Base-by-base conservation (phyloP, 805 yeast species). In the Cyberlindnera veronae region DNA sequence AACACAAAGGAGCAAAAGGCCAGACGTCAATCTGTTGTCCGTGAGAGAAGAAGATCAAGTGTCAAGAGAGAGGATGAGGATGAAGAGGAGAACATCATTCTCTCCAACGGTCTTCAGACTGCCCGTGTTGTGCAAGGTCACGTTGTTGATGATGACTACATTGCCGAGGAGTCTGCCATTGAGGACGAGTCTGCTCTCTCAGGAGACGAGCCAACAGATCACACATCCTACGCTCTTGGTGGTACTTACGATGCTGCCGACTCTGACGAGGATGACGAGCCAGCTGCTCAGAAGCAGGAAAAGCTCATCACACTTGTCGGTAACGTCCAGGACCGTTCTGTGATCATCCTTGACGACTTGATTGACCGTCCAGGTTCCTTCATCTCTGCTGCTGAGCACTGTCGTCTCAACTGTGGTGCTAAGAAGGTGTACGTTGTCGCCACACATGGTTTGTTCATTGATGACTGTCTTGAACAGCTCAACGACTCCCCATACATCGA, bases 351-450 rank as follows among this genome's bases (percentile, higher is more conserved):
- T 44, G 99, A 93, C 66, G 99, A 93, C 62, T 87, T 93, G 95
- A 84, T 93, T 55, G 99, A 93, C 61, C 88, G 93, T 61, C 96
- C 96, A 32, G 81, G 83, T 49, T 80, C 95, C 9, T 91, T 90
- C 60, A 84, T 93, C 49, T 91, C 97, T 22, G 99, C 99, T 31
- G 99, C 99, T 24, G 99, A 93, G 67, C 99, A 93, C 67, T 78
- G 95, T 62, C 77, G 95, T 51, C 72, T 86, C 64, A 91, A 90
- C 64, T 93, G 99, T 68, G 99, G 99, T 42, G 99, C 99, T 45
- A 84, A 81, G 54, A 74, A 78, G 43, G 96, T 93, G 20, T 86
- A 84, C 54, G 79, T 93, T 18, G 80, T 93, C 45, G 98, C 96
- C 13, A 91, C 98, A 4, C 99, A 93, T 59, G 99, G 99, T 50